These are phyloP conservation scores for Arxiozyma bovina DNA, from an alignment of 1,139 yeast genomes.

Conservation along the genomic window DNA sequence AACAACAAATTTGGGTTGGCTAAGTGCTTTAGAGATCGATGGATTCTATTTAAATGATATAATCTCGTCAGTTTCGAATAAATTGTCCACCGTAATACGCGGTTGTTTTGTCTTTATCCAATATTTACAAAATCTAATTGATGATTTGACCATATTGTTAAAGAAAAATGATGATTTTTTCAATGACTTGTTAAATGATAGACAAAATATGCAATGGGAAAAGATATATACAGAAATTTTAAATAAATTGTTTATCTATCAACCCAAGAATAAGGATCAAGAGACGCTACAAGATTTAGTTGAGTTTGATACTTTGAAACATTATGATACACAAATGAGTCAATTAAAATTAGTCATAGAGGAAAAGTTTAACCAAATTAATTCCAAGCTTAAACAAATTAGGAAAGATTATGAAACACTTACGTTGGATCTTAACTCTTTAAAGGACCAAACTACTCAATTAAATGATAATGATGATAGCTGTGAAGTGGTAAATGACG, in stretches of 20 bases:
- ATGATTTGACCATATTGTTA: slow-evolving; percentile 34
- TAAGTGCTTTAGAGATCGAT: slow-evolving; percentile 43
- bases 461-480: background rate
- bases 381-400: background rate
- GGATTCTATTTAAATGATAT: slow-evolving; percentile 31
- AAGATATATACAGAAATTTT: slow-evolving; percentile 32
- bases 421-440: background rate
- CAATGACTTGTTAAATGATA: slow-evolving; percentile 39
- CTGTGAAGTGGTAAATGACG: background rate
- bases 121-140: background rate
- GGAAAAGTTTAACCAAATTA: slow-evolving; percentile 29
- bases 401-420: background rate
- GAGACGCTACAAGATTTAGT: slow-evolving; percentile 1
- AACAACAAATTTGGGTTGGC: slow-evolving; percentile 46
- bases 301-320: background rate
- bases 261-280: background rate
- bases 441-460: background rate
- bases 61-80: slow-evolving; percentile 10
- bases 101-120: background rate
- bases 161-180: slow-evolving; percentile 43
- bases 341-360: background rate
- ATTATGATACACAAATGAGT: background rate
- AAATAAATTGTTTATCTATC: background rate
- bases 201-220: slow-evolving; percentile 44
- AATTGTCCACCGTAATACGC: slow-evolving; percentile 6